A percentile compares a stretch with the other conserved stretches of the same genome.
phyloP scores from a whole-genome alignment of 2,329 filamentous ascomycete species.

The Trichoderma breve region DNA sequence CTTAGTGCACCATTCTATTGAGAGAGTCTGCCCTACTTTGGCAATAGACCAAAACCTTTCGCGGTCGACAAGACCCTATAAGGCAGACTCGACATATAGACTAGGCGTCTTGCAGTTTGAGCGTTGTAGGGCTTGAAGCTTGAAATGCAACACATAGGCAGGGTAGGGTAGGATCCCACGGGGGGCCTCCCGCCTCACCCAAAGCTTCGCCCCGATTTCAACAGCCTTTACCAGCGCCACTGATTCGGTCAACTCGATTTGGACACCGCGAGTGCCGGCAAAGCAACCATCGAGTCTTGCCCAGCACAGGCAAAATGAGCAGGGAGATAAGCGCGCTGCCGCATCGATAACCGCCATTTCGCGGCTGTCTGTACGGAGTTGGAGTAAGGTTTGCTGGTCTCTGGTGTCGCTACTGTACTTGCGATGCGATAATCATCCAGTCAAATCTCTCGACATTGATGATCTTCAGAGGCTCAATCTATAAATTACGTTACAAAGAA shows the following conservation, averaged over 20 bases:
- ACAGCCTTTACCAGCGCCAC: background rate
- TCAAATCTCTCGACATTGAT: background rate
- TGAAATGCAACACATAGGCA: background rate
- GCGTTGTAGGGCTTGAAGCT: background rate
- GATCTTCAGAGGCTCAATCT: background rate
- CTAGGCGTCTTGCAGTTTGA: background rate
- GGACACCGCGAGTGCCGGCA: slow-evolving; percentile 9
- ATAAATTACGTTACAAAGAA: background rate
- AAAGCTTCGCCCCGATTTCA: background rate
- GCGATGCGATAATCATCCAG: background rate
- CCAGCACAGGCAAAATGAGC: background rate
- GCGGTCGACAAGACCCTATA: background rate
- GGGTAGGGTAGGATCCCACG: background rate
- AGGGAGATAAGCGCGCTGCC: slow-evolving; percentile 11
- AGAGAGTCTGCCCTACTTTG: background rate
- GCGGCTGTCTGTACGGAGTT: too few relatives aligned
- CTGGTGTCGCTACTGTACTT: background rate
- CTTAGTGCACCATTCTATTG: background rate
- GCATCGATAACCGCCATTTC: slow-evolving; percentile 13
- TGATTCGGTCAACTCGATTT: slow-evolving; percentile 16
- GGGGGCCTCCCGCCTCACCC: background rate
- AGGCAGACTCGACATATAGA: slow-evolving; percentile 5
- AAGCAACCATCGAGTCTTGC: background rate
- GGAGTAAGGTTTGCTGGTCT: background rate
- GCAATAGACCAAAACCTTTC: background rate